Evolutionary conservation across 495 filamentous ascomycete genomes (phyloP).

Genomic region (Penicillium daleae): DNA sequence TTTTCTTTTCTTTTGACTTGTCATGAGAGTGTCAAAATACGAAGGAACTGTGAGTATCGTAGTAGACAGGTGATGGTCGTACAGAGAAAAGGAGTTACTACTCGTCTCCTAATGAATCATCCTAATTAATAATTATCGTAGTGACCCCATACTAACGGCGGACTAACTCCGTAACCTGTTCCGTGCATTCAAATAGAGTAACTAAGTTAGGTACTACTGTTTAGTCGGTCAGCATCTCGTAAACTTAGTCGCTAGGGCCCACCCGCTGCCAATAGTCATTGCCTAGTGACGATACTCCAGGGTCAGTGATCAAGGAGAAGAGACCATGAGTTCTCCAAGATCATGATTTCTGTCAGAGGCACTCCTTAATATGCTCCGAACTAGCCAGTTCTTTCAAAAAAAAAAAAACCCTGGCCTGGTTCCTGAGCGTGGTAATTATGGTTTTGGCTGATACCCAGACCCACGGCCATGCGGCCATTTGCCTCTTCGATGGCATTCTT

Average conservation of each 20-base stretch:
- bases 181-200: not conserved
- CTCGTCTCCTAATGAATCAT: not conserved
- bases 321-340: not conserved
- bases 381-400: too few species aligned
- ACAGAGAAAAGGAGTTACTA: not conserved
- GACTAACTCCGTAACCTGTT: not conserved
- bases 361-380: too few species aligned
- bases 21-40: not conserved
- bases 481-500: constrained; percentile 2
- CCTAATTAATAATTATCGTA: not conserved
- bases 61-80: not conserved
- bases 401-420: not conserved
- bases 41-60: not conserved
- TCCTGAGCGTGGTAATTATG: not conserved
- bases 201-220: not conserved
- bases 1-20: constrained; percentile 1
- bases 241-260: not conserved
- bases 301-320: not conserved
- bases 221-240: not conserved
- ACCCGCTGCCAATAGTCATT: constrained; percentile 2
- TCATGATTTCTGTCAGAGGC: too few species aligned
- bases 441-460: constrained; percentile 7
- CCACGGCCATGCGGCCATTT: constrained; percentile 14
- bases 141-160: not conserved
- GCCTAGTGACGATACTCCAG: not conserved